Evolutionary conservation across 495 filamentous ascomycete genomes (phyloP).

Genomic region (Clohesyomyces aquaticus): DNA sequence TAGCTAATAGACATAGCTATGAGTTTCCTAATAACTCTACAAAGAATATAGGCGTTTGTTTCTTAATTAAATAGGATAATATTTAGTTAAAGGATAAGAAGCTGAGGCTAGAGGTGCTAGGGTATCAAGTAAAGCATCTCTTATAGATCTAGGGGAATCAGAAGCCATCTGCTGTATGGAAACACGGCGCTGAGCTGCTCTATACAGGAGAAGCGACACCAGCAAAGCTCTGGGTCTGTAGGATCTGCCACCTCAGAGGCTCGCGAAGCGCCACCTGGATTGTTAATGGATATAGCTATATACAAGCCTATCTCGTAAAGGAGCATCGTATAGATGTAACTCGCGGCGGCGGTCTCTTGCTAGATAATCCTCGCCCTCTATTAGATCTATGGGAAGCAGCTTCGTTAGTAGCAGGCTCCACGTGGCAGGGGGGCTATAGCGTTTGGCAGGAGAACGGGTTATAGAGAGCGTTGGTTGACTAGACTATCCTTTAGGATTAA

Average conservation of each 20-base stretch:
- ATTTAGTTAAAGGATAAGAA: no score
- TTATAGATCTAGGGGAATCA: not conserved
- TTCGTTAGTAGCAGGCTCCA: not conserved
- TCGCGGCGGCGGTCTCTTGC: not conserved
- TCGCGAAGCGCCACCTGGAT: not conserved
- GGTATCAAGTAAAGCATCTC: no score
- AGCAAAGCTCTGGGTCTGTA: not conserved
- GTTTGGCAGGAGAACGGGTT: conserved; percentile 1
- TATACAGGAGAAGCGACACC: not conserved
- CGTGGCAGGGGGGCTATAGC: not conserved
- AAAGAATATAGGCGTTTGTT: no score
- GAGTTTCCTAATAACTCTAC: no score
- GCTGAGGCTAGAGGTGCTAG: no score
- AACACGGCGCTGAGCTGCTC: not conserved
- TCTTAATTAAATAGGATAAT: no score
- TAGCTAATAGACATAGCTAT: no score
- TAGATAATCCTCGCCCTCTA: not conserved
- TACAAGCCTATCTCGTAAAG: not conserved
- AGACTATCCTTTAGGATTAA: not conserved
- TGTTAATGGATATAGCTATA: not conserved
- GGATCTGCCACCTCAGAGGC: not conserved
- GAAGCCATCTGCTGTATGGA: not conserved
- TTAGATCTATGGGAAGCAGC: not conserved
- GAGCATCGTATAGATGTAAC: not conserved
- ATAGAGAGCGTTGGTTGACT: not conserved